Evolutionary conservation across 2,329 filamentous ascomycete species (phyloP).

Genomic region (Colletotrichum cuscutae): DNA sequence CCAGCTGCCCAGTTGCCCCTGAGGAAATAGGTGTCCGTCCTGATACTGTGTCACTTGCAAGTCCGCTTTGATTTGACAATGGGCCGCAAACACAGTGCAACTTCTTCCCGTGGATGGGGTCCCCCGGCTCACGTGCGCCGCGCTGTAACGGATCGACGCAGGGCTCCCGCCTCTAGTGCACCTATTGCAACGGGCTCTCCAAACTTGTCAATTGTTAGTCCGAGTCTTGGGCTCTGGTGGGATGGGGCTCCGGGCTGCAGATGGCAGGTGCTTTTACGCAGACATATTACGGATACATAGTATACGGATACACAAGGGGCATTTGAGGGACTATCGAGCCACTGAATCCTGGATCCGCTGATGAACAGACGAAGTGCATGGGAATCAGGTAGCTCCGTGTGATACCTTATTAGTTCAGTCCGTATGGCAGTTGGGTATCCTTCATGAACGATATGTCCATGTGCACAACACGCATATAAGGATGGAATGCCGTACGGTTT

Average conservation of each 20-base stretch:
- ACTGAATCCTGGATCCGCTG: background rate
- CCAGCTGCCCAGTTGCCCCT: too few relatives aligned
- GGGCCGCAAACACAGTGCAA: conserved; percentile 19
- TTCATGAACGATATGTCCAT: background rate
- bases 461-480: background rate
- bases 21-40: too few relatives aligned
- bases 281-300: background rate
- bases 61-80: conserved; percentile 3
- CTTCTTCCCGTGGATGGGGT: background rate
- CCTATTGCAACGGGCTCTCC: background rate
- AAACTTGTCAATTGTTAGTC: background rate
- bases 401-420: background rate
- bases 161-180: conserved; percentile 15
- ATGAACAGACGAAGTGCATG: background rate
- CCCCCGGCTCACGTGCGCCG: conserved; percentile 19
- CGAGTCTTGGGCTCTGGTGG: background rate
- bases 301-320: background rate
- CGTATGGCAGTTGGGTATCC: background rate
- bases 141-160: conserved; percentile 34
- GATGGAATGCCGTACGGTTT: background rate
- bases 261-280: background rate
- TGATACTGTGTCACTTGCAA: too few relatives aligned
- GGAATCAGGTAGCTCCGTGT: background rate
- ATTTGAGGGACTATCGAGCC: background rate
- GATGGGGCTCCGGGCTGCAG: background rate